phyloP scores from a whole-genome alignment of 371 early-diverging fungal species.

The Vairimorpha necatrix region DNA sequence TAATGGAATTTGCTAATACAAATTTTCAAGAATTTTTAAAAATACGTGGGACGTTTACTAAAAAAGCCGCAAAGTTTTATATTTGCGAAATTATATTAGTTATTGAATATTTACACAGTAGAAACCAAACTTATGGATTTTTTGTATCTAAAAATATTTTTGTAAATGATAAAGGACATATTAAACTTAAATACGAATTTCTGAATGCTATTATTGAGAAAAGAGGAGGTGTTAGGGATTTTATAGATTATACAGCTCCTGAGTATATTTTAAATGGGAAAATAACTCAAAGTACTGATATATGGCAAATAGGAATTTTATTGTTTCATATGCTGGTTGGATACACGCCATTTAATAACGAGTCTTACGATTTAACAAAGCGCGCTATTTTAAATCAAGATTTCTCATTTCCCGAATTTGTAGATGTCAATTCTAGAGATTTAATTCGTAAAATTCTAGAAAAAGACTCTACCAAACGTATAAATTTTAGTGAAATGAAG shows the following conservation, averaged over 20 bases:
- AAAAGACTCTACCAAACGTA: constrained; percentile 77
- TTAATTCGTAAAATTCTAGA: constrained; percentile 76
- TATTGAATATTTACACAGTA: constrained; percentile 79
- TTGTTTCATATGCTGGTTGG: constrained; percentile 51
- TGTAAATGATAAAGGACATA: constrained; percentile 50
- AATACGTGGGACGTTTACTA: constrained; percentile 64
- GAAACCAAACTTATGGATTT: constrained; percentile 85
- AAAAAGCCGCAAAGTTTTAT: constrained; percentile 81
- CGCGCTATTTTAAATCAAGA: constrained; percentile 79
- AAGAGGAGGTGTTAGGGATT: constrained; percentile 14
- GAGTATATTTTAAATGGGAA: constrained; percentile 32
- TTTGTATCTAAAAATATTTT: constrained; percentile 74
- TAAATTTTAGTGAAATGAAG: constrained; percentile 80
- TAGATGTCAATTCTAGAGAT: constrained; percentile 80
- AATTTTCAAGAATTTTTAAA: constrained; percentile 33
- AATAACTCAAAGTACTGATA: constrained; percentile 35
- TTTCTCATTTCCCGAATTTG: constrained; percentile 76
- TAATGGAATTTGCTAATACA: constrained; percentile 45
- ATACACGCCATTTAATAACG: constrained; percentile 48
- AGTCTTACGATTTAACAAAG: constrained; percentile 11
- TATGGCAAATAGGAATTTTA: constrained; percentile 59
- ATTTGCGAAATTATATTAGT: constrained; percentile 83
- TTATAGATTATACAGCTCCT: constrained; percentile 49
- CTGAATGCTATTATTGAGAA: constrained; percentile 38
- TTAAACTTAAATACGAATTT: constrained; percentile 55